A percentile compares a stretch with the other conserved stretches of the same genome.
Conservation (phyloP, 225 moss, liverwort and hornwort genomes). For the Physcomitrium patens region DNA sequence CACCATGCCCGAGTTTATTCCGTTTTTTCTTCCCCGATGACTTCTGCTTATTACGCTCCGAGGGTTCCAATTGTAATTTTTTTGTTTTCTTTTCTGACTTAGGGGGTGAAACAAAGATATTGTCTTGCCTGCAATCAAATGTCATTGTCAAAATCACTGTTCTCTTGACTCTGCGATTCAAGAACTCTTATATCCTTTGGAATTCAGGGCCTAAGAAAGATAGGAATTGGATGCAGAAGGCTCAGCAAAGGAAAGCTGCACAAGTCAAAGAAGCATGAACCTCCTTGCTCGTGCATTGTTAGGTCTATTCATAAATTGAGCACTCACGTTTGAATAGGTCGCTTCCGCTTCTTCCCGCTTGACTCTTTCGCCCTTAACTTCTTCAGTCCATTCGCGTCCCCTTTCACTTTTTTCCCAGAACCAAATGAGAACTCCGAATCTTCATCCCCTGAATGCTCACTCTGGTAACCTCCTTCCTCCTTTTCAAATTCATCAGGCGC, state of each 20-base stretch:
- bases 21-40: slow-evolving; percentile 43
- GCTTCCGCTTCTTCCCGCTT: slow-evolving; percentile 61
- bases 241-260: slow-evolving; percentile 8
- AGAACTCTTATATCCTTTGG: slow-evolving; percentile 15
- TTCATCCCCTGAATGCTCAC: slow-evolving; percentile 61
- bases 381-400: slow-evolving; percentile 7
- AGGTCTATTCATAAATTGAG: slow-evolving; percentile 17
- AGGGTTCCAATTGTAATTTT: slow-evolving; percentile 23
- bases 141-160: slow-evolving; percentile 16
- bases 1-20: slow-evolving; percentile 30
- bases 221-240: neutral
- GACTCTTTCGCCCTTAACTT: slow-evolving; percentile 34
- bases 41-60: slow-evolving; percentile 39
- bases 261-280: slow-evolving; percentile 9
- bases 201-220: neutral
- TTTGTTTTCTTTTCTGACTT: slow-evolving; percentile 16
- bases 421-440: slow-evolving; percentile 52
- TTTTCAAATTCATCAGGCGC: slow-evolving; percentile 69
- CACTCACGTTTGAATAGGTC: slow-evolving; percentile 39
- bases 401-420: slow-evolving; percentile 31
- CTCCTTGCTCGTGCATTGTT: neutral
- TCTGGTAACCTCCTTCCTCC: slow-evolving; percentile 69
- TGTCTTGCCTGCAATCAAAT: slow-evolving; percentile 34
- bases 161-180: neutral
- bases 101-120: slow-evolving; percentile 21